A percentile compares a stretch with the other conserved stretches of the same genome.
Conservation (phyloP, 331 rosid genomes). For the Dryas integrifolia region DNA sequence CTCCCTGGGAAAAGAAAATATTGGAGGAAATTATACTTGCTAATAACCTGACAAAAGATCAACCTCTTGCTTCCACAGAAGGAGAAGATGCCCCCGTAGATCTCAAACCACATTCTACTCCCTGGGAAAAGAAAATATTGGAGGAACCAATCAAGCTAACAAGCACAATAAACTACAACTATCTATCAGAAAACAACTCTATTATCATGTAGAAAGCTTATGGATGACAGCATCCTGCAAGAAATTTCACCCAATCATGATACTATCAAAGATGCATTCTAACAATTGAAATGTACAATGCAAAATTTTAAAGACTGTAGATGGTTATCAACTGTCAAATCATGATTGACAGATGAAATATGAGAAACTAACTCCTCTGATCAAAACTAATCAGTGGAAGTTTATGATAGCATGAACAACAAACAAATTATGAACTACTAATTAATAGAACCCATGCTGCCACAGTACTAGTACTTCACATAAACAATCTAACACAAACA, state of each 20-base stretch:
- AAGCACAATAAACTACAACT: background rate
- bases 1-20: constrained; percentile 32
- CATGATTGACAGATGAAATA: background rate
- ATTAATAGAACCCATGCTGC: background rate
- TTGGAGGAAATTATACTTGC: background rate
- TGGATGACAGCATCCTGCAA: background rate
- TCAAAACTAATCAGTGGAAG: background rate
- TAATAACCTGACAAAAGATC: background rate
- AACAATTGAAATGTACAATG: background rate
- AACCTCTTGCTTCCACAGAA: constrained; percentile 16
- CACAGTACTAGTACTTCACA: background rate
- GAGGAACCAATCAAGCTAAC: background rate
- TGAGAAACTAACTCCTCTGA: background rate
- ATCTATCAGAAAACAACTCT: background rate
- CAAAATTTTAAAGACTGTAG: background rate
- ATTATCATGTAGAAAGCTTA: background rate
- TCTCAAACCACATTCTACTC: constrained; percentile 24
- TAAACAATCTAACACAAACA: background rate
- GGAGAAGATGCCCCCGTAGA: background rate
- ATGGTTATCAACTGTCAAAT: background rate
- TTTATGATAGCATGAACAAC: background rate
- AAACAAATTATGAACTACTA: background rate
- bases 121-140: constrained; percentile 24
- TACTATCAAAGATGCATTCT: background rate
- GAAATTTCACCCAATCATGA: background rate